Conservation (phyloP, 2,329 filamentous ascomycete genomes). For the Verticillium nubilum region DNA sequence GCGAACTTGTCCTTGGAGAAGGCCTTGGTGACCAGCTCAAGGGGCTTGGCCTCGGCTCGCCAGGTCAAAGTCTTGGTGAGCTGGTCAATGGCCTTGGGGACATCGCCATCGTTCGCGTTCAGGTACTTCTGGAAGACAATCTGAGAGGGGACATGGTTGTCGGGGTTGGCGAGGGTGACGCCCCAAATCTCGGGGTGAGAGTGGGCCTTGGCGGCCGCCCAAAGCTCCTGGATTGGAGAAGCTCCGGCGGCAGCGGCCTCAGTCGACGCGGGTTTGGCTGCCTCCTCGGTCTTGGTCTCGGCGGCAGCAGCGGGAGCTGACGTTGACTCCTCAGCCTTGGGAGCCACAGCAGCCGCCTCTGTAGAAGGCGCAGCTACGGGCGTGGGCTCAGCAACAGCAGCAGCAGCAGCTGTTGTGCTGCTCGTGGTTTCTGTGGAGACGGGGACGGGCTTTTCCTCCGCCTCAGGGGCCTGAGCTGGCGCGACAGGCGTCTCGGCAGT, state of each 20-base stretch:
- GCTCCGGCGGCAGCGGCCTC: slow-evolving; percentile 32
- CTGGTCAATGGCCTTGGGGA: slow-evolving; percentile 70
- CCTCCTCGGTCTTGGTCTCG: slow-evolving; percentile 17
- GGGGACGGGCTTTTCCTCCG: not conserved
- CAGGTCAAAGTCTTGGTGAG: slow-evolving; percentile 75
- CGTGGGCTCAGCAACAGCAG: not conserved
- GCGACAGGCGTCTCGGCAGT: not conserved
- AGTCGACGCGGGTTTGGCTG: slow-evolving; percentile 2
- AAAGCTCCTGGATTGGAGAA: slow-evolving; percentile 53
- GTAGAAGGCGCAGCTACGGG: not conserved
- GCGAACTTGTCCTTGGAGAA: slow-evolving; percentile 69
- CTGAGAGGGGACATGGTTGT: slow-evolving; percentile 65
- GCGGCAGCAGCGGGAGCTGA: slow-evolving; percentile 8
- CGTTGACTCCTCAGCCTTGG: not conserved
- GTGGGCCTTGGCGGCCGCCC: slow-evolving; percentile 46
- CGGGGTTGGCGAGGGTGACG: slow-evolving; percentile 54
- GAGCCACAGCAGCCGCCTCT: not conserved
- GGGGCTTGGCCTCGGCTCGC: slow-evolving; percentile 71
- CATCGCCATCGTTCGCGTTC: slow-evolving; percentile 77
- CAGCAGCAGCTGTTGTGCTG: not conserved
- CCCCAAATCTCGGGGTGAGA: slow-evolving; percentile 82
- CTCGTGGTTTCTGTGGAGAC: not conserved
- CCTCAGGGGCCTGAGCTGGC: not conserved
- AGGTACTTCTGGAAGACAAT: slow-evolving; percentile 91
- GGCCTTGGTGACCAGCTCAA: slow-evolving; percentile 56